These are phyloP conservation scores for Scheffersomyces lignicola DNA, from an alignment of 1,139 yeast genomes.

Conservation along the genomic window DNA sequence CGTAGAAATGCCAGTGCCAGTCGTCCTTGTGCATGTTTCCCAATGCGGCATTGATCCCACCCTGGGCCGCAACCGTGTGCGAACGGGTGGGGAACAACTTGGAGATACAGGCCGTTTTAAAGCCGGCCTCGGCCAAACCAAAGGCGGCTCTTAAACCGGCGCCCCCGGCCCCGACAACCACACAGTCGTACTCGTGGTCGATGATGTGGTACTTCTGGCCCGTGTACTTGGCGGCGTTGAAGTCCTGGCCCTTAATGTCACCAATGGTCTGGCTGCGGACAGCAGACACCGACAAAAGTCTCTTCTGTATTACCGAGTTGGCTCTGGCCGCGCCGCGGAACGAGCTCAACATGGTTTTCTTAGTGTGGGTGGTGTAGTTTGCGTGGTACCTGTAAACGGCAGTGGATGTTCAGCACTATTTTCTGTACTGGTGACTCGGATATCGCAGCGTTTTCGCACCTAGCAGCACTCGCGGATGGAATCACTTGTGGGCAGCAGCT, in stretches of 20 bases:
- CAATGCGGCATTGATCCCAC: conserved; percentile 98
- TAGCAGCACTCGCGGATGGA: no score
- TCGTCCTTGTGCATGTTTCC: conserved; percentile 97
- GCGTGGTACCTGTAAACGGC: no score
- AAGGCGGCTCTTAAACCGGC: conserved; percentile 99
- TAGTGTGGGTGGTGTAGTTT: no score
- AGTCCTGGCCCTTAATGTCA: conserved; percentile 51
- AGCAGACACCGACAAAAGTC: conserved; percentile 30
- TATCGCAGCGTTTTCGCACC: no score
- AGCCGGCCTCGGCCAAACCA: conserved; percentile 96
- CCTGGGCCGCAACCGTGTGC: conserved; percentile 99
- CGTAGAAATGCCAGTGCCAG: conserved; percentile 99
- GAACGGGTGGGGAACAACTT: conserved; percentile 98
- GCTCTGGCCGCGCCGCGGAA: conserved; percentile 11
- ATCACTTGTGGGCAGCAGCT: no score
- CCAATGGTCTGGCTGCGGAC: conserved; percentile 41
- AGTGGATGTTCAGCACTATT: no score
- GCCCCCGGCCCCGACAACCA: conserved; percentile 99
- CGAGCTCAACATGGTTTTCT: conserved; percentile 15
- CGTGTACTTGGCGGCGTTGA: conserved; percentile 53
- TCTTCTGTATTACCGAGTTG: conserved; percentile 8
- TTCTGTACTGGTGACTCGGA: no score
- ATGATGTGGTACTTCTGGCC: conserved; percentile 84
- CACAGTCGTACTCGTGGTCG: conserved; percentile 97
- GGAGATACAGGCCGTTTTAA: conserved; percentile 95